Percentiles rank a stretch among this genome's conserved stretches.
phyloP scores from a whole-genome alignment of 805 yeast species.

The Millerozyma miso region DNA sequence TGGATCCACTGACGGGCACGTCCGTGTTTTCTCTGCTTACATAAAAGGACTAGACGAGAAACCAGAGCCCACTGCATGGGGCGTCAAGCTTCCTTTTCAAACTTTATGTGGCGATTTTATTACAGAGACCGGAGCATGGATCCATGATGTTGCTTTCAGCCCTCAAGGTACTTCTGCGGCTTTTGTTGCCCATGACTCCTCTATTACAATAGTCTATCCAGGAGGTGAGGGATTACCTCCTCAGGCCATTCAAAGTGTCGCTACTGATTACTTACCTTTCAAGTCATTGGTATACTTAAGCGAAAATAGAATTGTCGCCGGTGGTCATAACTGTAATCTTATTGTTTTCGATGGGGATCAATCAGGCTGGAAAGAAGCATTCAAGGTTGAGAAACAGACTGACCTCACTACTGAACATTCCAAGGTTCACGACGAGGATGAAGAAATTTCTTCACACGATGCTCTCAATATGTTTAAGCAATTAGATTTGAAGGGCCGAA shows the following conservation, averaged over 20 bases:
- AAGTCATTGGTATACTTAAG: slow-evolving; percentile 66
- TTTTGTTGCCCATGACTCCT: slow-evolving; percentile 81
- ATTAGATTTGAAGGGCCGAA: slow-evolving; percentile 89
- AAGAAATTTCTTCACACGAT: slow-evolving; percentile 62
- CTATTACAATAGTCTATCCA: slow-evolving; percentile 78
- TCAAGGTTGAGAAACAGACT: slow-evolving; percentile 50
- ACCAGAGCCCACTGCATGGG: slow-evolving; percentile 86
- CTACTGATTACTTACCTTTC: slow-evolving; percentile 76
- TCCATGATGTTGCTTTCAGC: slow-evolving; percentile 84
- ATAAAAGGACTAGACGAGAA: slow-evolving; percentile 84
- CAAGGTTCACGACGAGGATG: slow-evolving; percentile 30
- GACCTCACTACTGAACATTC: slow-evolving; percentile 41
- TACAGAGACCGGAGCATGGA: slow-evolving; percentile 76
- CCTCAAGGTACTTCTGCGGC: slow-evolving; percentile 76
- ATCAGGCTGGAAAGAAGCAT: slow-evolving; percentile 57
- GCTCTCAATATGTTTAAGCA: slow-evolving; percentile 93
- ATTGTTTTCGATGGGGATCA: slow-evolving; percentile 73
- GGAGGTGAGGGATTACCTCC: slow-evolving; percentile 64
- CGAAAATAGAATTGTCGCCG: slow-evolving; percentile 69
- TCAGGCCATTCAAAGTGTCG: slow-evolving; percentile 50
- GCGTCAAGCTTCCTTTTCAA: slow-evolving; percentile 90
- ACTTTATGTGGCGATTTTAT: slow-evolving; percentile 80
- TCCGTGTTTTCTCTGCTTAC: slow-evolving; percentile 83
- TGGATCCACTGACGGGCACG: slow-evolving; percentile 93
- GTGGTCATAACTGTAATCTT: slow-evolving; percentile 91